phyloP scores from a whole-genome alignment of 768 basidiomycete genomes.

The Heimioporus sp. region DNA sequence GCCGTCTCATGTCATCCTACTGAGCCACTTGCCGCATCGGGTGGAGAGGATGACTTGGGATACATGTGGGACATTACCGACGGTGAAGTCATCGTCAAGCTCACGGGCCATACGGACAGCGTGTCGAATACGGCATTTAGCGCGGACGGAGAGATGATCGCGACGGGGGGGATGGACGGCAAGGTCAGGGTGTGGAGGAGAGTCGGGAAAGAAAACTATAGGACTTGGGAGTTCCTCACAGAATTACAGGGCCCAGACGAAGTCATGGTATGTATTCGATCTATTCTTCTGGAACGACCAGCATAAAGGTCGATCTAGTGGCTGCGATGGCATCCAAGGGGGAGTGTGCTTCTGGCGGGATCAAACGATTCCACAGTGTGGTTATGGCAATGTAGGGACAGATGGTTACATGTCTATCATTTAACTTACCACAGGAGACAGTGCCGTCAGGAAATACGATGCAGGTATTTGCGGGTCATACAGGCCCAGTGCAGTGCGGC shows the following conservation, averaged over 20 bases:
- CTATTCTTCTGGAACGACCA: not conserved
- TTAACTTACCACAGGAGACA: conserved; percentile 30
- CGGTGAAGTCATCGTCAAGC: conserved; percentile 75
- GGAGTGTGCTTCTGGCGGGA: conserved; percentile 82
- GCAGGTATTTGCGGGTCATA: conserved; percentile 94
- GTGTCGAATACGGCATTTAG: conserved; percentile 81
- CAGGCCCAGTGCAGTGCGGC: conserved; percentile 79
- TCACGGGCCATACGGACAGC: conserved; percentile 93
- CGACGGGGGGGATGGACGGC: conserved; percentile 99
- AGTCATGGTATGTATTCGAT: conserved; percentile 69
- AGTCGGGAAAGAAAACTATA: conserved; percentile 71
- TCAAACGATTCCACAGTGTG: conserved; percentile 92
- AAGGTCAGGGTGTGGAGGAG: conserved; percentile 89
- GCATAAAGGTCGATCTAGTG: conserved; percentile 50
- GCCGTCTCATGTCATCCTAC: conserved; percentile 81
- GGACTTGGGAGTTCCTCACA: conserved; percentile 91
- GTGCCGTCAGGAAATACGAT: conserved; percentile 95
- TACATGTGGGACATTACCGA: conserved; percentile 90
- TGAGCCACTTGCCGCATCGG: conserved; percentile 78
- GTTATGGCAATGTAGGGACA: conserved; percentile 91
- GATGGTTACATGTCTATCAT: not conserved
- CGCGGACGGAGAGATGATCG: conserved; percentile 85
- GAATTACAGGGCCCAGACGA: conserved; percentile 94
- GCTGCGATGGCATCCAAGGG: conserved; percentile 96
- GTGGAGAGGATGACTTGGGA: conserved; percentile 93